Percentiles rank a stretch among this genome's conserved stretches.
phyloP scores from a whole-genome alignment of 345 rosid genomes.

The Chamaenerion angustifolium region DNA sequence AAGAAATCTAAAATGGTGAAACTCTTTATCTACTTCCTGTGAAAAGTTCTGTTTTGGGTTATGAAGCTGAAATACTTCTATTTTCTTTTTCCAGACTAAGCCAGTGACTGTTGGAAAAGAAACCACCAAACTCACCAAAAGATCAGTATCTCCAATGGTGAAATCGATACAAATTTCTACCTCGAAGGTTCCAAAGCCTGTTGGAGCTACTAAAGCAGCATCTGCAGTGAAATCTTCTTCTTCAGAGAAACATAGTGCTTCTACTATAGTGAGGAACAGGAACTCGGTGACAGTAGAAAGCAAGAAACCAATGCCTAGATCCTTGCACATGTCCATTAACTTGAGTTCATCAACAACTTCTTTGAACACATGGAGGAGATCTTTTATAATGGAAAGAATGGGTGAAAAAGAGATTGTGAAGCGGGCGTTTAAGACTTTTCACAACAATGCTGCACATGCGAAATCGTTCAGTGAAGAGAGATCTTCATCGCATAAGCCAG shows the following conservation, averaged over 20 bases:
- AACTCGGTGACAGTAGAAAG: constrained; percentile 16
- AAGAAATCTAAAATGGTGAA: constrained; percentile 45
- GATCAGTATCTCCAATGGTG: constrained; percentile 8
- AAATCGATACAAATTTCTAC: neutral
- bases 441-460: constrained; percentile 32
- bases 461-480: constrained; percentile 28
- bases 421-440: constrained; percentile 76
- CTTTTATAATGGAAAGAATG: constrained; percentile 82
- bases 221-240: constrained; percentile 24
- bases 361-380: constrained; percentile 31
- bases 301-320: constrained; percentile 56
- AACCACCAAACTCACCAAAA: constrained; percentile 17
- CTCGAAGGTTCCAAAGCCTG: constrained; percentile 25
- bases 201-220: constrained; percentile 16
- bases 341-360: constrained; percentile 29
- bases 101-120: constrained; percentile 20
- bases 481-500: constrained; percentile 44
- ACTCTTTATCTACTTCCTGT: no score
- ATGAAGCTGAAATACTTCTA: no score
- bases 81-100: constrained; percentile 23
- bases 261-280: constrained; percentile 8
- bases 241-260: constrained; percentile 11
- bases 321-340: constrained; percentile 60
- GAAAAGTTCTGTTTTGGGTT: no score
- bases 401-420: constrained; percentile 91